Evolutionary conservation across 2,329 filamentous ascomycete genomes (phyloP).

Genomic region (Lachnellula willkommii): DNA sequence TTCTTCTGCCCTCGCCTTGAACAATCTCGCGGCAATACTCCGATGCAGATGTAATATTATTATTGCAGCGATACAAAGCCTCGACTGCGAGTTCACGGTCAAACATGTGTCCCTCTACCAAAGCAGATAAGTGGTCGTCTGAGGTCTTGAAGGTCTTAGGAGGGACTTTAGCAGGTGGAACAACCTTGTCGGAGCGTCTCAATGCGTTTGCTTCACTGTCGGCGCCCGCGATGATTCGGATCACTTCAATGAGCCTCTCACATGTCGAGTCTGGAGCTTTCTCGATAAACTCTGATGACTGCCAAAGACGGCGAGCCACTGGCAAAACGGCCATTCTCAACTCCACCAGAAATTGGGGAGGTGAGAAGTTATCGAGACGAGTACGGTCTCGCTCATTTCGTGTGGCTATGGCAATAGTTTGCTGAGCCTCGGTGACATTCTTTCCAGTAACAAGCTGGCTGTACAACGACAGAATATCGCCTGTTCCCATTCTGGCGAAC

Average conservation of each 20-base stretch:
- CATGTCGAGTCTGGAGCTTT: slow-evolving; percentile 72
- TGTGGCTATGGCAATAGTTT: slow-evolving; percentile 49
- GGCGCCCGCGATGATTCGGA: slow-evolving; percentile 71
- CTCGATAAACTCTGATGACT: slow-evolving; percentile 69
- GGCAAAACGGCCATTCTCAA: slow-evolving; percentile 75
- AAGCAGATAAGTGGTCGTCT: slow-evolving; percentile 38
- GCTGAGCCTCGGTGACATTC: slow-evolving; percentile 70
- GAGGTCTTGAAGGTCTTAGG: slow-evolving; percentile 48
- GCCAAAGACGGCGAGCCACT: slow-evolving; percentile 74
- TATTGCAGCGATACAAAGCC: slow-evolving; percentile 77
- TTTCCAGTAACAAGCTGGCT: slow-evolving; percentile 70
- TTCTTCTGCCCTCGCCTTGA: slow-evolving; percentile 54
- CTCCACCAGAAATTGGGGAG: slow-evolving; percentile 79
- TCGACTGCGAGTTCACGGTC: slow-evolving; percentile 65
- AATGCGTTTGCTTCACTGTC: slow-evolving; percentile 66
- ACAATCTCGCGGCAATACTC: slow-evolving; percentile 71
- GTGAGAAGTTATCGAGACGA: slow-evolving; percentile 56
- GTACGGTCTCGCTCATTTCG: slow-evolving; percentile 51
- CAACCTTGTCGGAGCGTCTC: slow-evolving; percentile 54
- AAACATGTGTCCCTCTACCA: slow-evolving; percentile 38
- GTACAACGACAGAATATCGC: slow-evolving; percentile 81
- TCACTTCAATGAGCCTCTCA: slow-evolving; percentile 74
- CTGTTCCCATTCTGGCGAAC: slow-evolving; percentile 54
- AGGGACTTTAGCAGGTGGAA: slow-evolving; percentile 34
- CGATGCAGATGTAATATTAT: slow-evolving; percentile 51